Evolutionary conservation across 2,329 filamentous ascomycete species (phyloP), one percentile per base, ranked within the genome.

Genomic region (Bimuria novae-zelandiae): DNA sequence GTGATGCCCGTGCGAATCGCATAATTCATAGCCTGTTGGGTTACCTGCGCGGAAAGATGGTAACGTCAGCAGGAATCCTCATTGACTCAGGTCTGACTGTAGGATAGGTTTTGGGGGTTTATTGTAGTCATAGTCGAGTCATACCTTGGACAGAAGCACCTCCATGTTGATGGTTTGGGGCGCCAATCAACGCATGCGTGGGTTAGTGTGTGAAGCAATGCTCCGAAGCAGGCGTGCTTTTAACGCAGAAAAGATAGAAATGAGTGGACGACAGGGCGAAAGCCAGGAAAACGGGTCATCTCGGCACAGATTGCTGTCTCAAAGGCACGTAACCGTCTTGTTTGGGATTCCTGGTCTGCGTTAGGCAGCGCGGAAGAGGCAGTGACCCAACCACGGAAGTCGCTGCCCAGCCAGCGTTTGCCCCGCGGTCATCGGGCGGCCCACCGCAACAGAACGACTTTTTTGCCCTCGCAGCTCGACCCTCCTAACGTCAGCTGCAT

Each of bases 1-100:
- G 89, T 86, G 61, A 97, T 87, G 44, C 92, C 92, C 16, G 91
- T 78, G 75, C 89, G 82, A 65, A 97, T 92, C 70, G 92, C 92
- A 83, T 94, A 95, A 77, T 91, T 96, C 82, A 95, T 88, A 44
- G 90, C 90, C 77, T 95, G 90, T 63, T 87, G 82, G 53, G 86
- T 89, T 61, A 86, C 76, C 84, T 86, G 56, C 48, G 45, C n/a
- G 17, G n/a, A n/a, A n/a, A 10, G 41, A 33, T 6, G n/a, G 27
- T 17, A 6, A 23, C 30, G 57, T 64, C 40, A 65, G 60, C 16
- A 29, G 41, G 27, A 16, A 32, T n/a, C n/a, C 12, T 23, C 25
- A 29, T 23, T 29, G 36, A 36, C 23, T 49, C 39, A 30, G 17
- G 3, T 7, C 11, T 25, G 33, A 17, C n/a, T 21, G 5, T 33